These are phyloP conservation scores for Acacia crassicarpa DNA, from an alignment of 306 rosid genomes.

Conservation along the genomic window DNA sequence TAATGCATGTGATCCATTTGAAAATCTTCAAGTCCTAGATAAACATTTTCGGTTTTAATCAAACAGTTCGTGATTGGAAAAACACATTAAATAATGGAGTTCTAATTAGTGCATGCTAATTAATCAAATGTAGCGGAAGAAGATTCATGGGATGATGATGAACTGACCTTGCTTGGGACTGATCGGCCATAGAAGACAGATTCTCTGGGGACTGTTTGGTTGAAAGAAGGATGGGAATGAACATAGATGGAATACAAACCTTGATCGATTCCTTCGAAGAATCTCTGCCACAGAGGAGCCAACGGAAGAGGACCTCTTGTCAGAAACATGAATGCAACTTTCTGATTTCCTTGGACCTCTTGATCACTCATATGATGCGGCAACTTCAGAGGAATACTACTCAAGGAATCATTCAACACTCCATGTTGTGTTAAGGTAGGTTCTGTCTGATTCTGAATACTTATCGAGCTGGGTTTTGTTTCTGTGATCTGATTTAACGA, in stretches of 20 bases:
- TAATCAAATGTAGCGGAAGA: not conserved
- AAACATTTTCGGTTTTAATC: not conserved
- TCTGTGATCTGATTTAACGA: not conserved
- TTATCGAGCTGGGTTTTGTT: not conserved
- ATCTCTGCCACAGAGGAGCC: slow-evolving; percentile 82
- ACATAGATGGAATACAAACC: slow-evolving; percentile 70
- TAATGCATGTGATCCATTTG: not conserved
- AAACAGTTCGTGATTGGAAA: not conserved
- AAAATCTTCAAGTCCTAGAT: no score
- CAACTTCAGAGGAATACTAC: slow-evolving; percentile 24
- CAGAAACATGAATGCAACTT: slow-evolving; percentile 80
- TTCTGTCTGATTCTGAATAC: not conserved
- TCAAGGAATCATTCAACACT: slow-evolving; percentile 41
- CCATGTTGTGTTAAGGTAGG: slow-evolving; percentile 7
- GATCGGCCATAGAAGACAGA: slow-evolving; percentile 64
- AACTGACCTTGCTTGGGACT: slow-evolving; percentile 82
- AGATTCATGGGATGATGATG: not conserved
- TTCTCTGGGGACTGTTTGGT: slow-evolving; percentile 34
- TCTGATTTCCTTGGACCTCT: slow-evolving; percentile 47
- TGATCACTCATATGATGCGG: slow-evolving; percentile 72
- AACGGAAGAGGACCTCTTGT: slow-evolving; percentile 57
- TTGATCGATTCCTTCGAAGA: slow-evolving; percentile 60
- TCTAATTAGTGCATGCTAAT: not conserved
- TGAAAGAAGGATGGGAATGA: slow-evolving; percentile 59
- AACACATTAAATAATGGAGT: not conserved